Evolutionary conservation across 2,329 filamentous ascomycete species (phyloP).

Genomic region (Helotiales sp.): DNA sequence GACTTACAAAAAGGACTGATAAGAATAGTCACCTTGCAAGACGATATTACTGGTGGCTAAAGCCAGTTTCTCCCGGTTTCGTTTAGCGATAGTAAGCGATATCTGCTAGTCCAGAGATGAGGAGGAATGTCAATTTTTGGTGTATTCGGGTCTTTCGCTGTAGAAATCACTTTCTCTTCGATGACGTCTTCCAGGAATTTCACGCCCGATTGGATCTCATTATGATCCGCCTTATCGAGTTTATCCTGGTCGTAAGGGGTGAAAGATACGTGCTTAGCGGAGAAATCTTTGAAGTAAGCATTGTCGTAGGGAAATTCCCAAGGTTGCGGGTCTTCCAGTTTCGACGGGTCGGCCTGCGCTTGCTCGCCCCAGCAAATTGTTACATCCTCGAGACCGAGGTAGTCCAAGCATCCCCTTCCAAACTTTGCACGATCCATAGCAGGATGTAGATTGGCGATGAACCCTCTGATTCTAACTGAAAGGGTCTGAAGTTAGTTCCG

Average conservation of each 20-base stretch:
- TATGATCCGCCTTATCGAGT: not conserved
- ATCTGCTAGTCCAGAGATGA: too few relatives aligned
- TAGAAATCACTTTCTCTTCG: too few relatives aligned
- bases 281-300: not conserved
- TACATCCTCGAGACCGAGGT: not conserved
- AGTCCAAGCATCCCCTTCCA: not conserved
- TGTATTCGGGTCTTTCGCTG: too few relatives aligned
- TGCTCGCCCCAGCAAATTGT: not conserved
- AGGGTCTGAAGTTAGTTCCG: not conserved
- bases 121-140: too few relatives aligned
- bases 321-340: not conserved
- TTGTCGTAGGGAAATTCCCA: not conserved
- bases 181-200: too few relatives aligned
- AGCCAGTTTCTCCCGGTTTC: too few relatives aligned
- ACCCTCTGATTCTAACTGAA: not conserved
- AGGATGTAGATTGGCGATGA: not conserved
- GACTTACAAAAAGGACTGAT: too few relatives aligned
- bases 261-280: not conserved
- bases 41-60: too few relatives aligned
- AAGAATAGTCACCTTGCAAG: too few relatives aligned
- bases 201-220: too few relatives aligned
- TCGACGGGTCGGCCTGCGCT: not conserved
- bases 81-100: too few relatives aligned
- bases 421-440: not conserved
- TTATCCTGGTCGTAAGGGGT: not conserved